phyloP scores from a whole-genome alignment of 345 rosid species.

The Citrus australasica region DNA sequence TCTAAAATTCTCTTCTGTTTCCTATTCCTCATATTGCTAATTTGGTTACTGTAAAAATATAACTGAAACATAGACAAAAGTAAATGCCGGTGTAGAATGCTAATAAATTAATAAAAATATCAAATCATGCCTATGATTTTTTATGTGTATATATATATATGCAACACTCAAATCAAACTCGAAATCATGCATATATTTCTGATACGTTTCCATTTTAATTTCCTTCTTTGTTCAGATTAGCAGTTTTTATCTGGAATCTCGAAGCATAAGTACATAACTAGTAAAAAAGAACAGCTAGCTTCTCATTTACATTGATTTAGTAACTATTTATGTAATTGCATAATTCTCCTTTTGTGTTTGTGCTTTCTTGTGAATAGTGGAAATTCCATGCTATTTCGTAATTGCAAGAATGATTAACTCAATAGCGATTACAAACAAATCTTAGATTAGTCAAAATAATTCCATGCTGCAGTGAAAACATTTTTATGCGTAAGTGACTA shows the following conservation, averaged over 20 bases:
- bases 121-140: too few species aligned
- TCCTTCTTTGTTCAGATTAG: not conserved
- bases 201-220: constrained; percentile 14
- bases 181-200: not conserved
- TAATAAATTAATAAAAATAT: not conserved
- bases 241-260: not conserved
- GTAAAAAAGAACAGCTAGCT: not conserved
- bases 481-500: too few species aligned
- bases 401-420: not conserved
- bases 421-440: not conserved
- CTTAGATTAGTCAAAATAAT: not conserved
- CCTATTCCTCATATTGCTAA: not conserved
- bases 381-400: not conserved
- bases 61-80: constrained; percentile 3
- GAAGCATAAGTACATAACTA: not conserved
- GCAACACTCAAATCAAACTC: too few species aligned
- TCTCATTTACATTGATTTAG: not conserved
- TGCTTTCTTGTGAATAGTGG: too few species aligned
- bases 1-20: not conserved
- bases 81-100: not conserved
- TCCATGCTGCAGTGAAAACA: not conserved
- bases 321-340: not conserved
- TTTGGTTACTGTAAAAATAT: not conserved
- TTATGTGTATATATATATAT: too few species aligned
- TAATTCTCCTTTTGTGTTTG: too few species aligned